Evolutionary conservation across 2,329 filamentous ascomycete genomes (phyloP), one percentile per base, ranked within the genome.

Genomic region (Hypoxylon sp.): DNA sequence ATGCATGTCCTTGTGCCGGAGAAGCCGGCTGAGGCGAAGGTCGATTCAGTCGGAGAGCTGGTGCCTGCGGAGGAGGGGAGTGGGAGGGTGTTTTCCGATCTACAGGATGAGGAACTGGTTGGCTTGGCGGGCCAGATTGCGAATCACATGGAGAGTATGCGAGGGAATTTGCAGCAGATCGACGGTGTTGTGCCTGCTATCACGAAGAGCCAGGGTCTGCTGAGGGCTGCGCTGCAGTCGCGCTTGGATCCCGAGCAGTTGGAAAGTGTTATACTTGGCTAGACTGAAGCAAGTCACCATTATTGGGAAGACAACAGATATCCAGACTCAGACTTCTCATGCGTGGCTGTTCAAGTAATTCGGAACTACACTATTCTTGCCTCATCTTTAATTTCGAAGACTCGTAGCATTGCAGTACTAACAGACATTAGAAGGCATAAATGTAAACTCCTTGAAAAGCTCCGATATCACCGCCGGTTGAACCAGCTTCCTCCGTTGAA

Each of bases 101-200:
- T 77, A 2, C 60, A 84, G 81, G 78, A 85, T 33, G 79, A 82
- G 20, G 83, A 85, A 49, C 73, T 88, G 14, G 72, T 81, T n/a
- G 76, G 77, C 1, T 74, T 88, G 2, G 83, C 82, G 0, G 76
- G 81, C 14, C 86, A 88, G 74, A 81, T 89, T 17, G 79, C 81
- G 10, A 86, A 77, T 58, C 87, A 89, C 69, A 85, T 88, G 79
- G 85, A 89, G 66, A 89, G 85, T 72, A 85, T 90, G 74, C 81
- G 79, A 61, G 79, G 79, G 48, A 89, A 89, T 73, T 78, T 89
- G 42, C 79, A 82, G 63, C 87, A 88, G 77, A 83, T 87, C 13
- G 83, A 85, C 0, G 85, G 84, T 6, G 80, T 90, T 3, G 72
- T 84, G 5, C 84, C 85, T 1, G 83, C 85, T 35, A 83, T 89